A percentile compares a stretch with the other conserved stretches of the same genome.
Conservation (phyloP, 108 stramenopile species). For the Parmales sp. region DNA sequence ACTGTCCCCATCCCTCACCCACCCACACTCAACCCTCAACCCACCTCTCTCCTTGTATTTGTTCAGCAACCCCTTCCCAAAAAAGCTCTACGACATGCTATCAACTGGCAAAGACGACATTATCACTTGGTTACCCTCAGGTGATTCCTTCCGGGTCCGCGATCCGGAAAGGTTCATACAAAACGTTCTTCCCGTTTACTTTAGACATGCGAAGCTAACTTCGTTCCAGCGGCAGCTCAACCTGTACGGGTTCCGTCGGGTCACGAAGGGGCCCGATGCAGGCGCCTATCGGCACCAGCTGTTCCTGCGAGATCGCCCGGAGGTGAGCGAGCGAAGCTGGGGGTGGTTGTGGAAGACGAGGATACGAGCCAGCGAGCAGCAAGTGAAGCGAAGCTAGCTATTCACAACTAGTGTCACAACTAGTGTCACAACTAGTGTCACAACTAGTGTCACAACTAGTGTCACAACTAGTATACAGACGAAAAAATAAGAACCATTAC, state of each 20-base stretch:
- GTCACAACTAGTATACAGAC: too few species aligned
- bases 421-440: too few species aligned
- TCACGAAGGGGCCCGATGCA: slow-evolving; percentile 31
- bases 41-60: too few species aligned
- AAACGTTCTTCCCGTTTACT: slow-evolving; percentile 67
- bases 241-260: slow-evolving; percentile 46
- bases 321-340: too few species aligned
- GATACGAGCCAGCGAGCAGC: too few species aligned
- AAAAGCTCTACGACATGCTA: slow-evolving; percentile 81
- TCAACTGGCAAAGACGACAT: slow-evolving; percentile 58
- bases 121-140: slow-evolving; percentile 69
- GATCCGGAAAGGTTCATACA: slow-evolving; percentile 64
- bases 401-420: too few species aligned
- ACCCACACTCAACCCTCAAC: too few species aligned
- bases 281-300: slow-evolving; percentile 34
- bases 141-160: slow-evolving; percentile 74
- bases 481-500: too few species aligned
- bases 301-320: slow-evolving; percentile 4
- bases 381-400: too few species aligned
- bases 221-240: slow-evolving; percentile 52
- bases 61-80: slow-evolving; percentile 52
- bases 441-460: too few species aligned
- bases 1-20: too few species aligned
- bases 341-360: too few species aligned
- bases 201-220: slow-evolving; percentile 61